A percentile compares a stretch with the other conserved stretches of the same genome.
Evolutionary conservation across 441 rosid species (phyloP).

Genomic region (Geranium incanum): DNA sequence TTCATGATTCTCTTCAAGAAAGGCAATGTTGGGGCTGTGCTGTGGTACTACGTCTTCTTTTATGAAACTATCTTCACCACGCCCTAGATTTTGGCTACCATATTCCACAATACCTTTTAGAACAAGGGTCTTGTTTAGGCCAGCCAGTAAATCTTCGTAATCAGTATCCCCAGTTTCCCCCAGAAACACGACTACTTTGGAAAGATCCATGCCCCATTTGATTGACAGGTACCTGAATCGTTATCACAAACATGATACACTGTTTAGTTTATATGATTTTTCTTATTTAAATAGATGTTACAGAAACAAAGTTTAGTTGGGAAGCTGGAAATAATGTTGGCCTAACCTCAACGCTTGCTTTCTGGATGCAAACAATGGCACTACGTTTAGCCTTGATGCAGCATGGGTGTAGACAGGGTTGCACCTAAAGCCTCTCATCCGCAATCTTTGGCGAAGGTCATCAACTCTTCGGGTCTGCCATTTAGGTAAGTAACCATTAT

Average conservation of each 20-base stretch:
- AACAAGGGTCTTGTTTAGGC: slow-evolving; percentile 62
- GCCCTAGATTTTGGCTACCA: slow-evolving; percentile 57
- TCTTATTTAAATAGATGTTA: not conserved
- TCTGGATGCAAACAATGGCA: slow-evolving; percentile 81
- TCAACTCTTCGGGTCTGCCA: slow-evolving; percentile 58
- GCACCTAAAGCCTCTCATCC: slow-evolving; percentile 87
- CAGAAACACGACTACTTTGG: slow-evolving; percentile 51
- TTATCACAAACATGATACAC: slow-evolving; percentile 15
- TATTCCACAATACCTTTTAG: slow-evolving; percentile 45
- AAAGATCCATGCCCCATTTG: slow-evolving; percentile 71
- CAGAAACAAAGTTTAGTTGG: not conserved
- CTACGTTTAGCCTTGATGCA: slow-evolving; percentile 60
- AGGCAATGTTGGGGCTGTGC: slow-evolving; percentile 44
- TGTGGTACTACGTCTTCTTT: slow-evolving; percentile 48
- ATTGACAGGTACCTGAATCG: slow-evolving; percentile 69
- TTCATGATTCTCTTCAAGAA: slow-evolving; percentile 36
- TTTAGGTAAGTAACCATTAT: slow-evolving; percentile 21
- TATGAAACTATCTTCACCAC: slow-evolving; percentile 48
- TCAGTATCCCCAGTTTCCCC: slow-evolving; percentile 92
- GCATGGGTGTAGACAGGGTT: slow-evolving; percentile 53
- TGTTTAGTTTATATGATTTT: not conserved
- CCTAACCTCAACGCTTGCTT: slow-evolving; percentile 73
- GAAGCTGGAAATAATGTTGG: not conserved
- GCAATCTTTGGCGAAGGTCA: slow-evolving; percentile 66
- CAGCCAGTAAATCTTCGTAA: slow-evolving; percentile 57